phyloP scores from a whole-genome alignment of 208 protist genomes.

The Crithidia thermophila region DNA sequence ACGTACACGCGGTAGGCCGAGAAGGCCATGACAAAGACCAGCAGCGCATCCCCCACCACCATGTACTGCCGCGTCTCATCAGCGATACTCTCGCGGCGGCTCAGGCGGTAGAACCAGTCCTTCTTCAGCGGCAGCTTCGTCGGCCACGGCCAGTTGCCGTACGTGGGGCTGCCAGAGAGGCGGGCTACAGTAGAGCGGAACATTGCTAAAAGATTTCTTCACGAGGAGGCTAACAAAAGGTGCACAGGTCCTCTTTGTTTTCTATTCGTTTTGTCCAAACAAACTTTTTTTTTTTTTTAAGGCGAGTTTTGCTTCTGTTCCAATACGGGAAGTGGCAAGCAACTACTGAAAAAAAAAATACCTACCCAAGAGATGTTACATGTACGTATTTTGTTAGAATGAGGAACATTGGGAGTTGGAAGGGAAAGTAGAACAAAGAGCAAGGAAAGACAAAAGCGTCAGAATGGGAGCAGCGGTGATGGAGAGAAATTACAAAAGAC shows the following conservation, averaged over 20 bases:
- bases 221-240: slow-evolving; percentile 7
- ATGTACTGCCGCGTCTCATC: slow-evolving; percentile 78
- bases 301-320: too few relatives aligned
- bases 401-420: too few relatives aligned
- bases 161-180: slow-evolving; percentile 59
- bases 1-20: slow-evolving; percentile 73
- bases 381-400: too few relatives aligned
- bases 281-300: too few relatives aligned
- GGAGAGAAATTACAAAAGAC: too few relatives aligned
- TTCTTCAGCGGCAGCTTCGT: slow-evolving; percentile 77
- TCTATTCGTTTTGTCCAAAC: too few relatives aligned
- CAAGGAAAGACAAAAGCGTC: too few relatives aligned
- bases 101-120: slow-evolving; percentile 74
- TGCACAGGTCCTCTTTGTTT: not conserved
- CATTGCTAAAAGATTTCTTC: slow-evolving; percentile 28
- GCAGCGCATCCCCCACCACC: slow-evolving; percentile 73
- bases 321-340: too few relatives aligned
- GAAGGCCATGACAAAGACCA: slow-evolving; percentile 63
- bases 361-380: too few relatives aligned
- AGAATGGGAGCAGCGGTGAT: too few relatives aligned
- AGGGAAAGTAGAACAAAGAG: too few relatives aligned
- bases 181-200: slow-evolving; percentile 41
- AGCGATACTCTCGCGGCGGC: slow-evolving; percentile 69
- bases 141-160: slow-evolving; percentile 89
- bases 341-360: too few relatives aligned